Percentiles rank a stretch among this genome's conserved stretches.
These are phyloP conservation scores for Phytophthora agathidicida DNA, from an alignment of 352 stramenopile species.

Conservation along the genomic window DNA sequence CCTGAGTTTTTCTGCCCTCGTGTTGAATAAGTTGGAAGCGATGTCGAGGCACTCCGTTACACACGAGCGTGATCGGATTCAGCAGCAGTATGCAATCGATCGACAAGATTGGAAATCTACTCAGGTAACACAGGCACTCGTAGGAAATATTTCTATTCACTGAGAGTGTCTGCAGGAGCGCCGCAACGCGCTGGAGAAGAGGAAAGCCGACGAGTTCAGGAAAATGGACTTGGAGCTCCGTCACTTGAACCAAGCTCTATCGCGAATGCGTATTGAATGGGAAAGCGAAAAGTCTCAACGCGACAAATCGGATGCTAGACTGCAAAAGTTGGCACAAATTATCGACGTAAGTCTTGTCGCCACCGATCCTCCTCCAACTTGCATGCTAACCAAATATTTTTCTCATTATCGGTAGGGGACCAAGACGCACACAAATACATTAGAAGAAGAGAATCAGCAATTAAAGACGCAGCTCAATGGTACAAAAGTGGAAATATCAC, in stretches of 20 bases:
- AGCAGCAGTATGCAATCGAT: slow-evolving; percentile 41
- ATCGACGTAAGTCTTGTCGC: slow-evolving; percentile 37
- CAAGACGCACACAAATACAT: slow-evolving; percentile 30
- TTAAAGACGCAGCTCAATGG: slow-evolving; percentile 45
- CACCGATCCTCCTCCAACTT: background rate
- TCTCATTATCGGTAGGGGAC: slow-evolving; percentile 38
- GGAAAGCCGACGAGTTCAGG: slow-evolving; percentile 52
- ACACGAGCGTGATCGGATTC: slow-evolving; percentile 51
- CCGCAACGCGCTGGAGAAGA: slow-evolving; percentile 29
- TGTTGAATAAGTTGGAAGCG: slow-evolving; percentile 44
- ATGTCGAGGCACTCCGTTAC: slow-evolving; percentile 48
- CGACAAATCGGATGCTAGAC: slow-evolving; percentile 45
- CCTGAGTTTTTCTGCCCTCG: background rate
- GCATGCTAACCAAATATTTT: background rate
- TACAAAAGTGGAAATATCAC: background rate
- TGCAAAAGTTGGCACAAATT: slow-evolving; percentile 38
- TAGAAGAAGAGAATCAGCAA: slow-evolving; percentile 44
- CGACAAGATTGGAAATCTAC: slow-evolving; percentile 53
- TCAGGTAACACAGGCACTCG: slow-evolving; percentile 36
- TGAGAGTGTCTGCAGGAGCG: slow-evolving; percentile 1
- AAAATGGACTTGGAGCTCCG: slow-evolving; percentile 60
- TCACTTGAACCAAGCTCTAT: slow-evolving; percentile 47
- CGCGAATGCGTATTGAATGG: slow-evolving; percentile 49
- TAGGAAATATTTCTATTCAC: background rate
- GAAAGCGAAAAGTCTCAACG: slow-evolving; percentile 53